Percentiles rank a stretch among this genome's conserved stretches.
Evolutionary conservation across 192 early-diverging fungal genomes (phyloP).

Genomic region (Linnemannia zychae): DNA sequence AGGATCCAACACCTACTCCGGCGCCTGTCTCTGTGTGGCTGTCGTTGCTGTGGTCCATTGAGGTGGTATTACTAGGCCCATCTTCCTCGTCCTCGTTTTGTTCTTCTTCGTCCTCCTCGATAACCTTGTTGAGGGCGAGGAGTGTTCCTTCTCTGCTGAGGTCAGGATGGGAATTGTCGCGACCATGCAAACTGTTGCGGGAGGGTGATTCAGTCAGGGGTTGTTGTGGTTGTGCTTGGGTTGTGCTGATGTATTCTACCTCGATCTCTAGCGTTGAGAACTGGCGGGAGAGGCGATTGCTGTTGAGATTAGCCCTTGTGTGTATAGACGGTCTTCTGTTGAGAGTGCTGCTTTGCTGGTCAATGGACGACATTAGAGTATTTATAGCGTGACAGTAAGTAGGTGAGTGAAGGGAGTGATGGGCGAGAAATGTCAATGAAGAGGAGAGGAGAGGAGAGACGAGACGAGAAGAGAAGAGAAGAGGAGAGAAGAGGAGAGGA

Average conservation of each 20-base stretch:
- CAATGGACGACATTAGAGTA: constrained; percentile 20
- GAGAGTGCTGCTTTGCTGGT: constrained; percentile 10
- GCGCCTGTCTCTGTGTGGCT: not conserved
- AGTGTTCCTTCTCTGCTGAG: not conserved
- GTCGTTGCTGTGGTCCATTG: not conserved
- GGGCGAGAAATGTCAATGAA: not conserved
- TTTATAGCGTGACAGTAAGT: not conserved
- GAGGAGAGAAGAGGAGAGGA: not conserved
- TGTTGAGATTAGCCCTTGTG: no score
- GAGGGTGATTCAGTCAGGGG: not conserved
- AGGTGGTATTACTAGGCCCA: not conserved
- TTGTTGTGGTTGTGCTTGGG: not conserved
- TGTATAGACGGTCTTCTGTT: constrained; percentile 43
- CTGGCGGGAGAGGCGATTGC: constrained; percentile 10
- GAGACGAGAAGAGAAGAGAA: not conserved
- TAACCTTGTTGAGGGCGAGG: constrained; percentile 5
- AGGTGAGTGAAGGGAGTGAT: not conserved
- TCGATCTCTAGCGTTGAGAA: constrained; percentile 40
- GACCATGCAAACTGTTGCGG: not conserved
- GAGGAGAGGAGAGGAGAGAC: not conserved
- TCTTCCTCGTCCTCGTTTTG: not conserved
- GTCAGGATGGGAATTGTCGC: constrained; percentile 3
- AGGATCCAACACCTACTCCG: not conserved
- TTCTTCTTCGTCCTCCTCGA: constrained; percentile 36
- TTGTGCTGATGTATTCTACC: constrained; percentile 43